phyloP scores from a whole-genome alignment of 768 basidiomycete species.

The Lactarius tabidus region DNA sequence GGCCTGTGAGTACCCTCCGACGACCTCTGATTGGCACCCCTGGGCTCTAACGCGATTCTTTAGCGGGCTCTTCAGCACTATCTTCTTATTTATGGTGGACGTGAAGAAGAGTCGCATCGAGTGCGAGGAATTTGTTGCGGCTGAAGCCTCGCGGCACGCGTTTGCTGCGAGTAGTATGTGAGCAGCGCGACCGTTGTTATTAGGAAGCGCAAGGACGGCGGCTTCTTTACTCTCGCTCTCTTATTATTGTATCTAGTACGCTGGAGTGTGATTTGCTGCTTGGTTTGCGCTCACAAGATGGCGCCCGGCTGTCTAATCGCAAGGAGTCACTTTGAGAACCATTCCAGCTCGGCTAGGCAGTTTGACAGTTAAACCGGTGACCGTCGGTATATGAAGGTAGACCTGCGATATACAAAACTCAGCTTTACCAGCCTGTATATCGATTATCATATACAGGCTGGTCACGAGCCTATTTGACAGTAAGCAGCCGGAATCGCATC shows the following conservation, averaged over 20 bases:
- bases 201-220: neutral
- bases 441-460: too few relatives aligned
- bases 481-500: too few relatives aligned
- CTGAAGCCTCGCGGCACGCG: conserved; percentile 45
- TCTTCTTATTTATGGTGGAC: conserved; percentile 61
- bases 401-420: too few relatives aligned
- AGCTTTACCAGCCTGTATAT: too few relatives aligned
- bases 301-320: too few relatives aligned
- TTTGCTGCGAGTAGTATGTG: conserved; percentile 27
- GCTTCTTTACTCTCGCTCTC: neutral
- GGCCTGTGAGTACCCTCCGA: conserved; percentile 49
- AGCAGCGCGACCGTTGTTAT: neutral
- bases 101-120: conserved; percentile 59
- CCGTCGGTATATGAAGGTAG: too few relatives aligned
- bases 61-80: conserved; percentile 50
- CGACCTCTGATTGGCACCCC: neutral
- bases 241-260: neutral
- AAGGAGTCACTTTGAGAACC: too few relatives aligned
- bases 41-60: conserved; percentile 5
- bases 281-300: too few relatives aligned
- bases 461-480: too few relatives aligned
- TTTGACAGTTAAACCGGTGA: too few relatives aligned
- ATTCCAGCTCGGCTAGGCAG: too few relatives aligned
- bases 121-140: conserved; percentile 56
- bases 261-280: too few relatives aligned